Evolutionary conservation across 371 early-diverging fungal species (phyloP).

Genomic region (Lichtheimia ramosa): DNA sequence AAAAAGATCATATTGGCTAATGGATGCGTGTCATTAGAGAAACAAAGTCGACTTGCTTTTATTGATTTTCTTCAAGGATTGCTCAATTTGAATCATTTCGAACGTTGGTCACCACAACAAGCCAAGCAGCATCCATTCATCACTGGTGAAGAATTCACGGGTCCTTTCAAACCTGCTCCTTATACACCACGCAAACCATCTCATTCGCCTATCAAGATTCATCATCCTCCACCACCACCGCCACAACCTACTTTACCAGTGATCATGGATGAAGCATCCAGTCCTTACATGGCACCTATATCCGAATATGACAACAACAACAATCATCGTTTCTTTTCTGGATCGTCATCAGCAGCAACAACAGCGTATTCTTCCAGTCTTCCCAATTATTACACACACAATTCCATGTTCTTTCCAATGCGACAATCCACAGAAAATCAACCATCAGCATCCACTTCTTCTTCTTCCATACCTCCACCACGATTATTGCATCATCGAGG

Average conservation of each 20-base stretch:
- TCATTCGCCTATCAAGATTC: slow-evolving; percentile 8
- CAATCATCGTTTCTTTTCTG: not conserved
- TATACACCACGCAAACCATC: slow-evolving; percentile 34
- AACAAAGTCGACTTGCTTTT: slow-evolving; percentile 66
- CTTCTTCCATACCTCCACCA: not conserved
- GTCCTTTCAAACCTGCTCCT: slow-evolving; percentile 39
- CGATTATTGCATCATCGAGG: slow-evolving; percentile 3
- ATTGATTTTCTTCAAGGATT: slow-evolving; percentile 91
- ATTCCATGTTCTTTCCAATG: slow-evolving; percentile 5
- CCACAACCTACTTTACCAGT: slow-evolving; percentile 15
- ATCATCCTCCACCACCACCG: slow-evolving; percentile 7
- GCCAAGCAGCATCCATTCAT: slow-evolving; percentile 95
- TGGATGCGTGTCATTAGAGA: slow-evolving; percentile 51
- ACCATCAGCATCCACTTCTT: not conserved
- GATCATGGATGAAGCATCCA: slow-evolving; percentile 6
- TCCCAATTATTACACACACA: slow-evolving; percentile 26
- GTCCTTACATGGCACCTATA: slow-evolving; percentile 14
- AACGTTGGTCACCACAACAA: slow-evolving; percentile 95
- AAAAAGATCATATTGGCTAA: not conserved
- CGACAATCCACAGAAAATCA: slow-evolving; percentile 5
- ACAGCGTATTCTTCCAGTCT: slow-evolving; percentile 34
- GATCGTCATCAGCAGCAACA: slow-evolving; percentile 8
- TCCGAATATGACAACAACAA: slow-evolving; percentile 7
- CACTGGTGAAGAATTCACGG: slow-evolving; percentile 76
- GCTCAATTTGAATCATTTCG: slow-evolving; percentile 87